Evolutionary conservation across 2,329 filamentous ascomycete genomes (phyloP).

Genomic region (Ambrosiella xylebori): DNA sequence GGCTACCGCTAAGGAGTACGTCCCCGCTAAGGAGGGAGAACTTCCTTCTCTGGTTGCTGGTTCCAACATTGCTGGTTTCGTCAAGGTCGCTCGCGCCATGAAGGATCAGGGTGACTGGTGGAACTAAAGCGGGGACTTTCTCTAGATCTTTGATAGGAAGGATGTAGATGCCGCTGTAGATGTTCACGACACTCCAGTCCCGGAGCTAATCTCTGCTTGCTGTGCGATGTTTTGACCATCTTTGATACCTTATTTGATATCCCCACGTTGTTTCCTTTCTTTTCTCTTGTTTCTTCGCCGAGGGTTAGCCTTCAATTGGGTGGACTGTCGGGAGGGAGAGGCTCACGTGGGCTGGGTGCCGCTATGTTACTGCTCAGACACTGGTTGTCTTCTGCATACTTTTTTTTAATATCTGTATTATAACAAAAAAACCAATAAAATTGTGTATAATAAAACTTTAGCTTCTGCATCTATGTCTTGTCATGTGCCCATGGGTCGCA

Average conservation of each 20-base stretch:
- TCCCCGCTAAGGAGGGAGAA: conserved; percentile 60
- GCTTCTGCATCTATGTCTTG: background rate
- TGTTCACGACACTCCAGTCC: background rate
- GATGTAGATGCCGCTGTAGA: background rate
- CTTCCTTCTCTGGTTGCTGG: conserved; percentile 82
- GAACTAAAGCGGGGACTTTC: conserved; percentile 17
- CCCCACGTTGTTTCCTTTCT: background rate
- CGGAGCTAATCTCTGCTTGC: background rate
- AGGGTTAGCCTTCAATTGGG: background rate
- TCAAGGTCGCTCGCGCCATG: conserved; percentile 92
- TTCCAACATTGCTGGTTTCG: conserved; percentile 93
- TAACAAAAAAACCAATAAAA: background rate
- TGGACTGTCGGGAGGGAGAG: background rate
- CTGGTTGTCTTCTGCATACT: too few relatives aligned
- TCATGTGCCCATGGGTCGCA: too few relatives aligned
- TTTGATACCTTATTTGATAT: background rate
- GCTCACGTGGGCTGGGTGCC: background rate
- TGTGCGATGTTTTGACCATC: background rate
- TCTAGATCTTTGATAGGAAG: background rate
- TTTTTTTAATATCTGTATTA: background rate
- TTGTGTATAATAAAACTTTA: background rate
- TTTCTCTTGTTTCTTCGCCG: background rate
- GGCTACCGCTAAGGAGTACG: conserved; percentile 77
- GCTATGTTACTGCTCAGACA: background rate
- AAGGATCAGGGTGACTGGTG: conserved; percentile 95